Evolutionary conservation across 2,329 filamentous ascomycete species (phyloP).

Genomic region (Paecilomyces fulvus): DNA sequence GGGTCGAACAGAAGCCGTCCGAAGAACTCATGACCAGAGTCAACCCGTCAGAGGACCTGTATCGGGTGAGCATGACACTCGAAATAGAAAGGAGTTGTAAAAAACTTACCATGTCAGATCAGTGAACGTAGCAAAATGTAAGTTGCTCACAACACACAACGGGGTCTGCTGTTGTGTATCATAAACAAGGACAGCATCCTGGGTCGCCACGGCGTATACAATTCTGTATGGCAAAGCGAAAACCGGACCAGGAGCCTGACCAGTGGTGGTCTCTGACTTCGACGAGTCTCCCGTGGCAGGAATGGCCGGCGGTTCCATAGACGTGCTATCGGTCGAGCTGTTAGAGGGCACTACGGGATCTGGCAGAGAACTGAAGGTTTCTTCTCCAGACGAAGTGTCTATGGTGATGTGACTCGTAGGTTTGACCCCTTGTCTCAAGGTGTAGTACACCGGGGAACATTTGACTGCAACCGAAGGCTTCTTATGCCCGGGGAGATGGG

Average conservation of each 20-base stretch:
- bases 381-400: constrained; percentile 82
- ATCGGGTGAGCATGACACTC: constrained; percentile 16
- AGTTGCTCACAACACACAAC: constrained; percentile 87
- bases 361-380: constrained; percentile 72
- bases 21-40: constrained; percentile 93
- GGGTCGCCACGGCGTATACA: constrained; percentile 92
- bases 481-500: constrained; percentile 92
- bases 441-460: constrained; percentile 87
- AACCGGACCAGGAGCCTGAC: constrained; percentile 51
- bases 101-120: constrained; percentile 77
- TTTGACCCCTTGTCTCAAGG: constrained; percentile 58
- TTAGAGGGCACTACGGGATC: constrained; percentile 63
- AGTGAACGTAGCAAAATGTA: constrained; percentile 96
- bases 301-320: constrained; percentile 68
- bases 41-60: constrained; percentile 64
- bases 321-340: constrained; percentile 33
- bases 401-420: constrained; percentile 84
- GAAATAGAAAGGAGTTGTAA: background rate
- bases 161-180: constrained; percentile 96
- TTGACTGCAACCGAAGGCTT: constrained; percentile 94
- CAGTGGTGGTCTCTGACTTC: constrained; percentile 45
- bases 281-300: constrained; percentile 41
- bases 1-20: constrained; percentile 90
- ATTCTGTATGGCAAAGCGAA: constrained; percentile 88
- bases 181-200: constrained; percentile 89